Percentiles rank a stretch among this genome's conserved stretches.
Conservation (phyloP, 352 stramenopile genomes). For the Aphanomyces invadans region DNA sequence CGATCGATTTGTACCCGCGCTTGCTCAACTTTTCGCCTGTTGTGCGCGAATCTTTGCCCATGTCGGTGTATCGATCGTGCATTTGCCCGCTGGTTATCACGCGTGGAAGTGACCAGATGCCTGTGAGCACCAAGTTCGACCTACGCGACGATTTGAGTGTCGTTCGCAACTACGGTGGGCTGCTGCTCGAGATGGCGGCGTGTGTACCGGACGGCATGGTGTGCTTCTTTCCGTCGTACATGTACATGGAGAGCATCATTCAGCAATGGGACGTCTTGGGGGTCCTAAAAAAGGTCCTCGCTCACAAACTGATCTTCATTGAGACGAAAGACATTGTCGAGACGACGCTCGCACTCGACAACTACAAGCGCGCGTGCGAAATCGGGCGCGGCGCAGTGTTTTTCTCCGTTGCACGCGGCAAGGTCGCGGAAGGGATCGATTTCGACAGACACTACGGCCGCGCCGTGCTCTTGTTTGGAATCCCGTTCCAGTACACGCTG, state of each 20-base stretch:
- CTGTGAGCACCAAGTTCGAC: constrained; percentile 94
- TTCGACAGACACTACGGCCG: constrained; percentile 99
- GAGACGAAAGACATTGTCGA: constrained; percentile 99
- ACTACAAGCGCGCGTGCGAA: constrained; percentile 96
- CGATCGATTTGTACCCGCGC: constrained; percentile 98
- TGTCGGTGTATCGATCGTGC: constrained; percentile 97
- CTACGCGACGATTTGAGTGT: constrained; percentile 83
- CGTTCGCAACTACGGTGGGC: constrained; percentile 93
- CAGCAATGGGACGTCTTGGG: constrained; percentile 91
- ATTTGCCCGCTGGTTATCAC: constrained; percentile 98
- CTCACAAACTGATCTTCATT: constrained; percentile 98
- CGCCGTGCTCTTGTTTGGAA: constrained; percentile 97
- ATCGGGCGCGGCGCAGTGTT: constrained; percentile 96
- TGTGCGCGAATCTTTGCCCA: constrained; percentile 93
- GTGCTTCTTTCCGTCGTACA: constrained; percentile 99
- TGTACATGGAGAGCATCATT: constrained; percentile 99
- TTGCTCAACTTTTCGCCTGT: constrained; percentile 97
- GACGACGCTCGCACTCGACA: constrained; percentile 97
- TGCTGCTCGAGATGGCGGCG: constrained; percentile 92
- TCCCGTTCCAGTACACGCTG: constrained; percentile 99
- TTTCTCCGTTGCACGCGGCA: constrained; percentile 96
- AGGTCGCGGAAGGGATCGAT: constrained; percentile 99
- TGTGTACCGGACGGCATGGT: constrained; percentile 97
- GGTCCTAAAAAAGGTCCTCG: constrained; percentile 90
- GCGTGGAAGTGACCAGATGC: constrained; percentile 93